Percentiles rank a stretch among this genome's conserved stretches.
These are phyloP conservation scores for Yamadazyma atlantica DNA, from an alignment of 1,139 yeast genomes.

Conservation along the genomic window DNA sequence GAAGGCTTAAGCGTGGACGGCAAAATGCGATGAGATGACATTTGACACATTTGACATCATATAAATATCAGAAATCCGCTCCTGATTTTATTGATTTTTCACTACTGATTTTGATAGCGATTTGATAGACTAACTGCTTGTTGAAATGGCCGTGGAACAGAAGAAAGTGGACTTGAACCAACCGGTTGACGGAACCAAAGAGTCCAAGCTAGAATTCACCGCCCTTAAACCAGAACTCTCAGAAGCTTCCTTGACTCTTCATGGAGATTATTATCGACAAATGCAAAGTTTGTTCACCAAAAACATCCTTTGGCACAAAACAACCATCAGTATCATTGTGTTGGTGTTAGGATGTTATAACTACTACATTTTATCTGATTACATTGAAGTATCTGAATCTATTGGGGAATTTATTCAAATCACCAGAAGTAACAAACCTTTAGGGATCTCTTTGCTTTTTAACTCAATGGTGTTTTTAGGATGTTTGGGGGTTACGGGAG, in stretches of 20 bases:
- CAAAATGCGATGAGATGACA: neutral
- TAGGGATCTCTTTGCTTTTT: slow-evolving; percentile 24
- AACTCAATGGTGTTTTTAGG: slow-evolving; percentile 26
- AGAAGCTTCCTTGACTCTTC: slow-evolving; percentile 59
- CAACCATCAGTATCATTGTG: slow-evolving; percentile 28
- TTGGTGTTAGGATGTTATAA: slow-evolving; percentile 18
- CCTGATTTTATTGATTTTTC: too few species aligned
- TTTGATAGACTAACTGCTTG: too few species aligned
- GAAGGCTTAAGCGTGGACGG: neutral
- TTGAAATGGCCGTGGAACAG: slow-evolving; percentile 33
- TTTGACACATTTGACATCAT: neutral
- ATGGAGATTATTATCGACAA: slow-evolving; percentile 63
- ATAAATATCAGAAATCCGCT: neutral
- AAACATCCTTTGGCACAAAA: slow-evolving; percentile 49
- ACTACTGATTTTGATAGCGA: neutral
- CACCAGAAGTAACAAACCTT: slow-evolving; percentile 23
- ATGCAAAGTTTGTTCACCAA: slow-evolving; percentile 53
- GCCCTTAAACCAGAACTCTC: slow-evolving; percentile 55
- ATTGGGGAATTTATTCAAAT: slow-evolving; percentile 32
- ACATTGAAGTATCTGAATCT: slow-evolving; percentile 34
- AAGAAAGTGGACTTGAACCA: slow-evolving; percentile 48
- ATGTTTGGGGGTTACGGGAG: slow-evolving; percentile 15
- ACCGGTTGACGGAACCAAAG: slow-evolving; percentile 51
- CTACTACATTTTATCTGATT: slow-evolving; percentile 34
- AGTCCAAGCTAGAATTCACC: slow-evolving; percentile 48